A percentile compares a stretch with the other conserved stretches of the same genome.
These are phyloP conservation scores for Pleurotus sapidus DNA, from an alignment of 768 basidiomycete genomes.

Conservation along the genomic window DNA sequence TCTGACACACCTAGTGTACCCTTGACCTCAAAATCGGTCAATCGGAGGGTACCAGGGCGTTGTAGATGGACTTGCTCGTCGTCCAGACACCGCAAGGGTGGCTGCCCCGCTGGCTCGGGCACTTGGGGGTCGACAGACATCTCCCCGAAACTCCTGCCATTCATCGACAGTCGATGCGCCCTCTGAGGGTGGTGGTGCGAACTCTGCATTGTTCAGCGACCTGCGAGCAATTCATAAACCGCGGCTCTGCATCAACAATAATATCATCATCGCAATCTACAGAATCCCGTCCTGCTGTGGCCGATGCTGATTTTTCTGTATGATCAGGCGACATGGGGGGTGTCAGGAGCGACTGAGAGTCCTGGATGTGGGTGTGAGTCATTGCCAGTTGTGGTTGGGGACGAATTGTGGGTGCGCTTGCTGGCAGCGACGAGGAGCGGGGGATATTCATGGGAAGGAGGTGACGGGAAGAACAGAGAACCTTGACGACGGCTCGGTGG, in stretches of 20 bases:
- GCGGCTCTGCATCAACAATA: slow-evolving; percentile 34
- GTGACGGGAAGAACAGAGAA: slow-evolving; percentile 20
- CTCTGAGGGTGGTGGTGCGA: slow-evolving; percentile 9
- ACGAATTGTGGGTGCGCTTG: slow-evolving; percentile 13
- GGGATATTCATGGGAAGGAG: slow-evolving; percentile 8
- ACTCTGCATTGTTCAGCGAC: not conserved
- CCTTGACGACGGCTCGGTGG: slow-evolving; percentile 6
- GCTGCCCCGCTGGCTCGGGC: slow-evolving; percentile 20
- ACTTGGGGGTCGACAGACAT: slow-evolving; percentile 17
- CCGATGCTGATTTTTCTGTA: slow-evolving; percentile 29
- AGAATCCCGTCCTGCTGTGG: not conserved
- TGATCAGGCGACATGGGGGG: slow-evolving; percentile 65
- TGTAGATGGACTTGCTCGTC: slow-evolving; percentile 68
- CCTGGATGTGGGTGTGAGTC: slow-evolving; percentile 37
- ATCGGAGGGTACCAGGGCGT: slow-evolving; percentile 49
- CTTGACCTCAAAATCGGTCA: slow-evolving; percentile 80
- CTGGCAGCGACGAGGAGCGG: slow-evolving; percentile 12
- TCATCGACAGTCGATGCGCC: slow-evolving; percentile 16
- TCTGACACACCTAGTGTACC: slow-evolving; percentile 66
- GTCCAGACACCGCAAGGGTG: slow-evolving; percentile 61
- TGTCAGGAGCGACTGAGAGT: slow-evolving; percentile 62
- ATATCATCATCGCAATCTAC: slow-evolving; percentile 26
- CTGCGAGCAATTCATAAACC: slow-evolving; percentile 12
- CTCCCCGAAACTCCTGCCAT: slow-evolving; percentile 17
- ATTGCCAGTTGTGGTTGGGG: slow-evolving; percentile 1